A percentile compares a stretch with the other conserved stretches of the same genome.
phyloP scores from a whole-genome alignment of 805 yeast genomes.

The Priceomyces medius region DNA sequence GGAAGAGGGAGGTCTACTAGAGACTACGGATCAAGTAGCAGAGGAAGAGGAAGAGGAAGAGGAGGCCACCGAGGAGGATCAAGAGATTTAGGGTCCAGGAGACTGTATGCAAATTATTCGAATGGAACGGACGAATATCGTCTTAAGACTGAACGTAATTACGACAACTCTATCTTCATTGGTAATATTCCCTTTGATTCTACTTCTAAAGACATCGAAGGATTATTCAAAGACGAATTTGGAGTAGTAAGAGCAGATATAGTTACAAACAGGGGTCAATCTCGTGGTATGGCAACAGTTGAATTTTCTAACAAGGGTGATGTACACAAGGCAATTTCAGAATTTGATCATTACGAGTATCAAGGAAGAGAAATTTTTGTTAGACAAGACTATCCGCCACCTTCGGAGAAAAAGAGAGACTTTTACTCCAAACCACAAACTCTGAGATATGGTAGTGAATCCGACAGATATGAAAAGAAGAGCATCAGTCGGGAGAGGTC shows the following conservation, averaged over 20 bases:
- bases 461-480: constrained; percentile 19
- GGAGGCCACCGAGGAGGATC: constrained; percentile 21
- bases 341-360: constrained; percentile 62
- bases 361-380: constrained; percentile 81
- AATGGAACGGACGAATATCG: constrained; percentile 29
- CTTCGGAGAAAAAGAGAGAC: constrained; percentile 38
- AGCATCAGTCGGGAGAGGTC: constrained; percentile 7
- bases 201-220: constrained; percentile 58
- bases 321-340: constrained; percentile 68
- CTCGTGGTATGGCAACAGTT: constrained; percentile 90
- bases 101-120: constrained; percentile 13
- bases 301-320: constrained; percentile 67
- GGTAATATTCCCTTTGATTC: constrained; percentile 72
- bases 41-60: constrained; percentile 24
- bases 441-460: constrained; percentile 20
- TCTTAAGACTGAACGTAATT: constrained; percentile 50
- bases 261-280: constrained; percentile 72
- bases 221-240: constrained; percentile 48
- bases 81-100: constrained; percentile 13
- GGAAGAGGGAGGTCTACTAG: constrained; percentile 12
- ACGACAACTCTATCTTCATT: constrained; percentile 66
- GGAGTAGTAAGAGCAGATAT: constrained; percentile 79
- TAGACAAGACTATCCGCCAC: constrained; percentile 89
- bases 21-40: constrained; percentile 8
- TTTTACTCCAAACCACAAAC: constrained; percentile 16